Percentiles rank a stretch among this genome's conserved stretches.
Conservation (phyloP, 2,329 filamentous ascomycete genomes). For the Keithomyces neogunnii region DNA sequence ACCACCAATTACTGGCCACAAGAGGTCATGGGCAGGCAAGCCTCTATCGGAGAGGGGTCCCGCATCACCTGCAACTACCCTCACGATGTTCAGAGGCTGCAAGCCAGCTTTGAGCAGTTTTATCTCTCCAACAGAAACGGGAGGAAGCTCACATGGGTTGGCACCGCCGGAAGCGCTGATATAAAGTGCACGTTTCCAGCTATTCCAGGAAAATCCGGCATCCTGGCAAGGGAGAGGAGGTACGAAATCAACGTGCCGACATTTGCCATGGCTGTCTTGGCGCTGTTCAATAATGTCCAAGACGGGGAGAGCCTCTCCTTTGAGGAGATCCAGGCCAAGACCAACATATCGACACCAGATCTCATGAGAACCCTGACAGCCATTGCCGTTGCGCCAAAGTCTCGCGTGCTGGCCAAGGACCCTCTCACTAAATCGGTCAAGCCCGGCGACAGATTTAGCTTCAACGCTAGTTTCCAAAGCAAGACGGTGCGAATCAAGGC, state of each 20-base stretch:
- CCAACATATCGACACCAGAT: slow-evolving; percentile 68
- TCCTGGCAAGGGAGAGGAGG: slow-evolving; percentile 54
- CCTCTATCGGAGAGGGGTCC: slow-evolving; percentile 39
- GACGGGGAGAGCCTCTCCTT: slow-evolving; percentile 44
- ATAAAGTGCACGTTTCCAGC: slow-evolving; percentile 71
- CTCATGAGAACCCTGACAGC: slow-evolving; percentile 73
- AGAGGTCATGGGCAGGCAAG: slow-evolving; percentile 65
- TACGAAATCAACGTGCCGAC: slow-evolving; percentile 92
- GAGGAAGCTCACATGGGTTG: slow-evolving; percentile 76
- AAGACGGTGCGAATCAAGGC: slow-evolving; percentile 85
- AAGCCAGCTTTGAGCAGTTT: slow-evolving; percentile 79
- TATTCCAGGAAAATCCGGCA: slow-evolving; percentile 58
- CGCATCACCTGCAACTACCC: slow-evolving; percentile 60
- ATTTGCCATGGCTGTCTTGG: slow-evolving; percentile 80
- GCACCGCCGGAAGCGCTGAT: slow-evolving; percentile 68
- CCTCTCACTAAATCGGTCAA: slow-evolving; percentile 73
- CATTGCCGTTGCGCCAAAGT: slow-evolving; percentile 75
- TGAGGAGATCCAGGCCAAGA: slow-evolving; percentile 76
- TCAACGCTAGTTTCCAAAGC: slow-evolving; percentile 74
- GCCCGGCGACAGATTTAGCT: slow-evolving; percentile 67
- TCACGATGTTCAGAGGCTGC: slow-evolving; percentile 61
- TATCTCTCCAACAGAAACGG: slow-evolving; percentile 85
- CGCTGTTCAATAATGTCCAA: slow-evolving; percentile 77
- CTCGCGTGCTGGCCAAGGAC: slow-evolving; percentile 70
- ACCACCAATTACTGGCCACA: slow-evolving; percentile 94